Base-by-base conservation (phyloP, 306 rosid genomes). In the Sophora flavescens region DNA sequence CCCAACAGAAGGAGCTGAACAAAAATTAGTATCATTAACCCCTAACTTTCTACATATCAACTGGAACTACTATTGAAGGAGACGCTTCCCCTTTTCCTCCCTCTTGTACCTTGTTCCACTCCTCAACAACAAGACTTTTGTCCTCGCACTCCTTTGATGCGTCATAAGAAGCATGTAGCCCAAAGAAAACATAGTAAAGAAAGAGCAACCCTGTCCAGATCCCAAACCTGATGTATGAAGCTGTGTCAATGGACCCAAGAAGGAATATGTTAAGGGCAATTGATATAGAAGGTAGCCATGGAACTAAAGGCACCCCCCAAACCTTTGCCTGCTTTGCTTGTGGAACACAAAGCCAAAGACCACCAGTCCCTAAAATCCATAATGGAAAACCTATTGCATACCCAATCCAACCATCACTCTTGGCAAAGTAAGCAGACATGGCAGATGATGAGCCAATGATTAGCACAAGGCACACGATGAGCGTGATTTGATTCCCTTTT, bases 261-360 rank as follows among this genome's bases (percentile, higher is more conserved):
- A 93, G 88, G 84, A 93, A 89, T 9, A 90, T 67, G 76, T 93
- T 93, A 3, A 93, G 82, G 45, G 87, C 89, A 30, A 93, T 89
- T 0, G 97, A 93, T 0, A 81, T 4, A 1, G 94, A 87, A n/a
- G 97, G 97, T 30, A 93, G 26, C 92, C 88, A 93, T 2, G 97
- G 97, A 42, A 93, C 91, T 69, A 93, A 48, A 1, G 97, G 97
- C 16, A 87, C 92, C 0, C 96, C 97, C 97, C 97, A 93, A 3
- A 87, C 32, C 45, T 80, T 86, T 0, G 96, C 96, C n/a, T 64
- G 51, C 80, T 77, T 90, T 3, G 91, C 97, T 36, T 83, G 90
- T 0, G 97, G 97, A 17, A 93, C 92, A 9, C 48, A 42, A 1
- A 83, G 4, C 70, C 88, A 80, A 6, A 93, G 81, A 6, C 84